These are phyloP conservation scores for Fusarium setosum DNA, from an alignment of 2,329 filamentous ascomycete species.

Conservation along the genomic window DNA sequence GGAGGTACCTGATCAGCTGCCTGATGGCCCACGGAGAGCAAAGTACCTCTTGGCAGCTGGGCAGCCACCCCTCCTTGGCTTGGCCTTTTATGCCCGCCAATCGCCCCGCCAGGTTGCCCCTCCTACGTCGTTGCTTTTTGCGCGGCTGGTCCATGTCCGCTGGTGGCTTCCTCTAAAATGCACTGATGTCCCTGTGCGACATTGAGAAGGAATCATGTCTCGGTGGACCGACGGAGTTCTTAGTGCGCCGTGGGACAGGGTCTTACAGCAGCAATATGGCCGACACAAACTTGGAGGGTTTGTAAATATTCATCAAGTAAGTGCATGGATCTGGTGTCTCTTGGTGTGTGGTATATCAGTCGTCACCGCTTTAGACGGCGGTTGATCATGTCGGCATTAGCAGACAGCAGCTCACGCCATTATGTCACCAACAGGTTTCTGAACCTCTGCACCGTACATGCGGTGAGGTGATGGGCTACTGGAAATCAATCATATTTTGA, in stretches of 20 bases:
- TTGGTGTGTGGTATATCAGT: not conserved
- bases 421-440: not conserved
- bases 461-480: constrained; percentile 2
- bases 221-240: constrained; percentile 16
- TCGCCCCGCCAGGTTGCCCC: constrained; percentile 44
- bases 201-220: not conserved
- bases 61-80: constrained; percentile 28
- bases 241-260: constrained; percentile 17
- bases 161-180: no score
- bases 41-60: constrained; percentile 28
- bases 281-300: no score
- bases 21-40: not conserved
- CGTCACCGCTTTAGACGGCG: constrained; percentile 9
- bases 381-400: not conserved
- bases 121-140: constrained; percentile 37
- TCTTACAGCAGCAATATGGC: constrained; percentile 15
- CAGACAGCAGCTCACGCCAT: constrained; percentile 3
- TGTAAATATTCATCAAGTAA: not conserved
- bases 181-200: constrained; percentile 12
- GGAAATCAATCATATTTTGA: not conserved
- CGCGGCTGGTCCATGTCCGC: constrained; percentile 24
- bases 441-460: not conserved
- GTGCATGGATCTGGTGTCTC: not conserved
- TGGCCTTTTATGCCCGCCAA: constrained; percentile 12
- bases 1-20: constrained; percentile 14